phyloP scores from a whole-genome alignment of 2,329 filamentous ascomycete genomes.

The Epicoccum nigrum region DNA sequence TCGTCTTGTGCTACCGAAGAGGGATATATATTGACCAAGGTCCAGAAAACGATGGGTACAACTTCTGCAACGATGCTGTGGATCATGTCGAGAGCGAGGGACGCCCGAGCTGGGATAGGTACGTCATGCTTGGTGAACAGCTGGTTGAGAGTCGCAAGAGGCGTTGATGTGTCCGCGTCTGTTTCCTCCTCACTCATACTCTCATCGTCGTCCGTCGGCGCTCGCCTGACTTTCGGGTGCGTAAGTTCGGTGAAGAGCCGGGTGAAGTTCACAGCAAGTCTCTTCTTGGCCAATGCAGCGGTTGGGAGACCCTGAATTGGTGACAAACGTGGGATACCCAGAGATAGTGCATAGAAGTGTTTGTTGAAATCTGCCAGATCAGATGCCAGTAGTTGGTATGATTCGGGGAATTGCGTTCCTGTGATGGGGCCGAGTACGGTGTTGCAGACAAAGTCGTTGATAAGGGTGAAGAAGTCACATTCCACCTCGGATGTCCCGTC shows the following conservation, averaged over 20 bases:
- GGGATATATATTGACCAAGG: constrained; percentile 37
- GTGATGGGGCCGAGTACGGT: constrained; percentile 56
- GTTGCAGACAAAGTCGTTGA: constrained; percentile 64
- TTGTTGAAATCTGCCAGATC: constrained; percentile 63
- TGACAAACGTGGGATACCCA: constrained; percentile 62
- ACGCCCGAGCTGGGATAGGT: constrained; percentile 34
- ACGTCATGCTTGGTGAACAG: constrained; percentile 39
- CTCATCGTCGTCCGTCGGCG: constrained; percentile 40
- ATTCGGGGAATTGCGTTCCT: constrained; percentile 60
- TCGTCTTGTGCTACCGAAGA: constrained; percentile 16
- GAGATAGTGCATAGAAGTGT: constrained; percentile 60
- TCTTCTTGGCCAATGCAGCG: constrained; percentile 43
- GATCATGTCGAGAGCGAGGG: constrained; percentile 38
- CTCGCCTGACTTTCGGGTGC: constrained; percentile 34
- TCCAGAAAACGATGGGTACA: constrained; percentile 44
- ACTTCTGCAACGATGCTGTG: constrained; percentile 38
- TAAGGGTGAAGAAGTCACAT: constrained; percentile 50
- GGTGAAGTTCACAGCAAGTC: constrained; percentile 36
- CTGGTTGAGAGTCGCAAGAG: constrained; percentile 39
- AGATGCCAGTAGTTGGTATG: constrained; percentile 50
- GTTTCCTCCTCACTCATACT: constrained; percentile 43
- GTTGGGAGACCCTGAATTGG: constrained; percentile 56
- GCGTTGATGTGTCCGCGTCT: constrained; percentile 43
- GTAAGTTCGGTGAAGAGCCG: constrained; percentile 37
- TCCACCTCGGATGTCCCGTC: constrained; percentile 57